Evolutionary conservation across 306 rosid species (phyloP).

Genomic region (Rosa rugosa): DNA sequence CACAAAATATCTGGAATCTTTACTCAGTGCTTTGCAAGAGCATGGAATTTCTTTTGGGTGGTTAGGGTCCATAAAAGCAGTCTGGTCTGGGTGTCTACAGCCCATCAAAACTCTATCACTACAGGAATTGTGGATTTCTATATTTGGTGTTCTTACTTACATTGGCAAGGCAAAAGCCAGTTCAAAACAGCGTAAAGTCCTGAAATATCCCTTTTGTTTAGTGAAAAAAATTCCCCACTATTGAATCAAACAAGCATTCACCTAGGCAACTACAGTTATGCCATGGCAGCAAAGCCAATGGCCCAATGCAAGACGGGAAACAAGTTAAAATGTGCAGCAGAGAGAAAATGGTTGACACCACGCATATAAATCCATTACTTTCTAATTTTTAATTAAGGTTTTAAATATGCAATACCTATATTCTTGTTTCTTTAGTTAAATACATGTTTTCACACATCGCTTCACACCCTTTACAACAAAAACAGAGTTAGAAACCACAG

Average conservation of each 20-base stretch:
- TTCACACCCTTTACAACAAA: background rate
- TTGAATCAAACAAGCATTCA: background rate
- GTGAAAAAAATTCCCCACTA: background rate
- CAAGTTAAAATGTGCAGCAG: background rate
- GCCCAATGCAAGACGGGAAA: background rate
- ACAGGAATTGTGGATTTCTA: background rate
- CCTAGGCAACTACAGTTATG: background rate
- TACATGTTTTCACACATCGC: background rate
- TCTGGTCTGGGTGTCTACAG: background rate
- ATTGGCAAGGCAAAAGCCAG: background rate
- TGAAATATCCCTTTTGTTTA: background rate
- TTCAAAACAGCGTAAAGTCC: background rate
- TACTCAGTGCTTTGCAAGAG: background rate
- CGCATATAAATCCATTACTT: background rate
- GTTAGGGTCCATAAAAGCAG: background rate
- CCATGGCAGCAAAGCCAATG: background rate
- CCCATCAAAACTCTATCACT: background rate
- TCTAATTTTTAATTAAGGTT: background rate
- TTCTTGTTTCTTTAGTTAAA: background rate
- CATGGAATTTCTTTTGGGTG: background rate
- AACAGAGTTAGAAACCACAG: background rate
- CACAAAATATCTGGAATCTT: background rate
- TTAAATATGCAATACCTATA: background rate
- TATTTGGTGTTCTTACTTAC: background rate
- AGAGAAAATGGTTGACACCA: background rate